A percentile compares a stretch with the other conserved stretches of the same genome.
phyloP scores from a whole-genome alignment of 352 stramenopile species.

The Aphanomyces cochlioides region DNA sequence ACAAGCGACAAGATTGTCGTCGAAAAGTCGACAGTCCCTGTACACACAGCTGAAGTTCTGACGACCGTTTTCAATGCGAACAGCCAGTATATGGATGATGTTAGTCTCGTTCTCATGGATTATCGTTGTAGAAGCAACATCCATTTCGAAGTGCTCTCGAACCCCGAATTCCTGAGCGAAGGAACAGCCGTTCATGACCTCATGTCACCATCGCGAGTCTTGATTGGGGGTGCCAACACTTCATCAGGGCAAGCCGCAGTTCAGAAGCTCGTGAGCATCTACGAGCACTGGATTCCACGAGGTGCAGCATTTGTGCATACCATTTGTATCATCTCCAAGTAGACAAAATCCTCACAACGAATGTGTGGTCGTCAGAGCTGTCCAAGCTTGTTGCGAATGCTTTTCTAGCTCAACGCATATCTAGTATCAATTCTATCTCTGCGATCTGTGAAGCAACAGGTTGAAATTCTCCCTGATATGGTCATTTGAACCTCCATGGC shows the following conservation, averaged over 20 bases:
- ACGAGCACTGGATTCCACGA: constrained; percentile 96
- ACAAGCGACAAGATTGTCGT: constrained; percentile 97
- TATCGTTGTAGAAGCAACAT: constrained; percentile 38
- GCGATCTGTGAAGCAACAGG: constrained; percentile 97
- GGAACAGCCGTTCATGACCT: constrained; percentile 98
- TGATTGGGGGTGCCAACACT: constrained; percentile 97
- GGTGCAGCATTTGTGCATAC: constrained; percentile 30
- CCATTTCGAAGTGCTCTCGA: constrained; percentile 96
- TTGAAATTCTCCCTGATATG: not conserved
- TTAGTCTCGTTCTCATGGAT: constrained; percentile 14
- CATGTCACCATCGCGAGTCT: constrained; percentile 91
- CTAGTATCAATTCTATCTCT: constrained; percentile 99
- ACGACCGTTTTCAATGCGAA: constrained; percentile 93
- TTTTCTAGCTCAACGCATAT: constrained; percentile 98
- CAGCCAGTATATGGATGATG: constrained; percentile 60
- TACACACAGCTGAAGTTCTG: constrained; percentile 97
- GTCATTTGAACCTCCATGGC: not conserved
- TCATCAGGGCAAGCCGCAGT: constrained; percentile 82
- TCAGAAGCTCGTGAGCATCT: constrained; percentile 92
- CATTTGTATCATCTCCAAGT: constrained; percentile 33
- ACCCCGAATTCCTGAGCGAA: constrained; percentile 99
- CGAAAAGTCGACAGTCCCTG: constrained; percentile 99
- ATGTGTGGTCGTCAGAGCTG: constrained; percentile 99
- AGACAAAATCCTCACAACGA: constrained; percentile 97
- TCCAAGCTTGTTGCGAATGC: constrained; percentile 99